Evolutionary conservation across 257 asterid genomes (phyloP), one percentile per base, ranked within the genome.

Genomic region (Leptodermis oblonga): DNA sequence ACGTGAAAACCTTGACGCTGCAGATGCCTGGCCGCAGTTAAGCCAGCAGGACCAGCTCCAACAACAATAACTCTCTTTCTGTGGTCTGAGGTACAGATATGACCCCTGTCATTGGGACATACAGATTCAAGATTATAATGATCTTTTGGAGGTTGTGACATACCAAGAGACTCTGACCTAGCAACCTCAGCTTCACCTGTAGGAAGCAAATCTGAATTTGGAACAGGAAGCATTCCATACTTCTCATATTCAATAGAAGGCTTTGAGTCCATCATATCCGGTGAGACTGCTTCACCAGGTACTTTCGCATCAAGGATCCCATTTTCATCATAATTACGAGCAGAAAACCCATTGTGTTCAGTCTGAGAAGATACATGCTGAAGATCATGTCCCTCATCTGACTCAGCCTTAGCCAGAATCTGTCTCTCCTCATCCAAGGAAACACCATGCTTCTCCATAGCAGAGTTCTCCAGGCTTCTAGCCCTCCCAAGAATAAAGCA

Each of bases 1-100:
- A 88, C 98, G 76, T 45, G 71, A 59, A 91, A 89, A 62, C 99
- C 99, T 81, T 87, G 98, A 78, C 95, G 98, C 84, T 84, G 89
- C 89, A 94, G 78, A 86, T 94, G 98, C 64, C 96, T 95, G 0
- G 99, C 99, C 56, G 99, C 98, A 72, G 92, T 80, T 79, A 94
- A 80, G 77, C 99, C 99, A 80, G 99, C 99, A 71, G 99, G 99
- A 71, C 99, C 99, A 74, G 98, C 99, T 67, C 99, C 99, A 31
- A 91, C 84, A 70, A 94, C 80, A 59, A 94, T 84, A 63, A 94
- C 83, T 71, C 76, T 80, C 74, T 84, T 91, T 78, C 83, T 68
- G 33, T 76, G 70, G 67, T 70, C 84, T 2, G 82, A 73, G 72
- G 74, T 86, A 78, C 81, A 72, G 34, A 42, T 67, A 42, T 67